Evolutionary conservation across 2,329 filamentous ascomycete genomes (phyloP), one percentile per base, ranked within the genome.

Genomic region (Pezicula carpinea): DNA sequence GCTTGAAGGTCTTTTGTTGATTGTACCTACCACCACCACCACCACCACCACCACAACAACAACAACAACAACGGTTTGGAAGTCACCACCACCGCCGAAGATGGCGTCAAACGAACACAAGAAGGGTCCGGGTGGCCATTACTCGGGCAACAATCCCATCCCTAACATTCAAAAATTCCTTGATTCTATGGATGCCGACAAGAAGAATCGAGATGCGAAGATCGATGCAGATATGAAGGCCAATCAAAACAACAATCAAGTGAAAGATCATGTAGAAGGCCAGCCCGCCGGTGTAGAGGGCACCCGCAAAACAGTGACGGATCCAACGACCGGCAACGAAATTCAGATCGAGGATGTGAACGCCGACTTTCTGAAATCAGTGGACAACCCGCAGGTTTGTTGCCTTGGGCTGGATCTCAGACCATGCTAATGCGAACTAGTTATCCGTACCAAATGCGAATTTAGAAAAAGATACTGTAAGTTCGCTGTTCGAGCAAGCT

Each of bases 361-460:
- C 59, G 74, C 83, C 45, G 76, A 84, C 39, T 82, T 85, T 58
- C 77, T 87, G 67, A 77, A 87, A 36, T 72, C 80, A 3, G 86
- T 84, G 0, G 80, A 88, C 43, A 76, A 95, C 49, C 89, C 90
- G 1, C 72, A 76, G 65, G 85, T 87, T 71, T 55, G 66, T 39
- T 18, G n/a, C 5, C 19, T 17, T 42, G 44, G 44, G 44, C 47
- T 44, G 21, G 49, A 35, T 46, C 36, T 4, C 5, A 17, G 6
- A 5, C 3, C 7, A 6, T 10, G 26, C 40, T 48, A 17, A 48
- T n/a, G 29, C 19, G 5, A 6, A 17, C 26, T 57, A 89, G 80
- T 67, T 96, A 13, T 89, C 87, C 2, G 80, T 97, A 1, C 92
- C 92, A 15, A 97, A 96, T 65, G 87, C 89, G 35, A 96, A 96